Evolutionary conservation across 495 filamentous ascomycete species (phyloP).

Genomic region (Extremus antarcticus): DNA sequence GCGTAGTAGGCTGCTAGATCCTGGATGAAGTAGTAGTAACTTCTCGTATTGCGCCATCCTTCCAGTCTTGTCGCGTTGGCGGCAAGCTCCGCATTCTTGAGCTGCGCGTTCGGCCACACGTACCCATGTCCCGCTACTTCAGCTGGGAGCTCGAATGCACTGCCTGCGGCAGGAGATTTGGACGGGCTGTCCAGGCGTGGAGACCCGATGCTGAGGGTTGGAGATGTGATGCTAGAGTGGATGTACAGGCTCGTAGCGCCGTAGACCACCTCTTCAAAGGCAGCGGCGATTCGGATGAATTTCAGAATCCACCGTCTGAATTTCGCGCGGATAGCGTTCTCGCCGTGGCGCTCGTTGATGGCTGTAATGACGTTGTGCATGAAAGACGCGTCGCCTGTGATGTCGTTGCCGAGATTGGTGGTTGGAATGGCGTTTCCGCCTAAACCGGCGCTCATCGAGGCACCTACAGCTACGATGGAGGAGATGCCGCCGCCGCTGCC

Average conservation of each 20-base stretch:
- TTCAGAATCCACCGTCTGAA: conserved; percentile 83
- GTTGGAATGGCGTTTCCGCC: conserved; percentile 1
- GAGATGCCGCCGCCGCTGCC: conserved; percentile 1
- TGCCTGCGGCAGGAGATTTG: conserved; percentile 32
- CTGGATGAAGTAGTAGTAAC: conserved; percentile 90
- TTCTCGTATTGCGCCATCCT: conserved; percentile 88
- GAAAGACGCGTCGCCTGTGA: conserved; percentile 82
- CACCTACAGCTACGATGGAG: conserved; percentile 6
- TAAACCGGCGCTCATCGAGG: conserved; percentile 5
- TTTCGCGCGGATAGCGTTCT: conserved; percentile 78
- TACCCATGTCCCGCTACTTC: conserved; percentile 75
- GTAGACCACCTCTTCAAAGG: conserved; percentile 91
- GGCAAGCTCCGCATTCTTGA: conserved; percentile 73
- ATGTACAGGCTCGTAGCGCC: conserved; percentile 85
- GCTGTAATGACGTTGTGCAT: conserved; percentile 76
- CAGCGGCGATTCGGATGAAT: conserved; percentile 83
- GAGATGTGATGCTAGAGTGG: conserved; percentile 1
- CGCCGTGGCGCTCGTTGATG: conserved; percentile 76
- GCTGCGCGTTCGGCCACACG: conserved; percentile 76
- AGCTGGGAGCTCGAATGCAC: conserved; percentile 22
- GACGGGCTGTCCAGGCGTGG: neutral
- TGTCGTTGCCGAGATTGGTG: conserved; percentile 38
- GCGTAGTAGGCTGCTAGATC: conserved; percentile 55
- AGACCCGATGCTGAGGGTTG: neutral
- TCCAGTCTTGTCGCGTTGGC: conserved; percentile 87